Conservation (phyloP, 352 stramenopile species). For the Phytopythium cucurbitacearum region DNA sequence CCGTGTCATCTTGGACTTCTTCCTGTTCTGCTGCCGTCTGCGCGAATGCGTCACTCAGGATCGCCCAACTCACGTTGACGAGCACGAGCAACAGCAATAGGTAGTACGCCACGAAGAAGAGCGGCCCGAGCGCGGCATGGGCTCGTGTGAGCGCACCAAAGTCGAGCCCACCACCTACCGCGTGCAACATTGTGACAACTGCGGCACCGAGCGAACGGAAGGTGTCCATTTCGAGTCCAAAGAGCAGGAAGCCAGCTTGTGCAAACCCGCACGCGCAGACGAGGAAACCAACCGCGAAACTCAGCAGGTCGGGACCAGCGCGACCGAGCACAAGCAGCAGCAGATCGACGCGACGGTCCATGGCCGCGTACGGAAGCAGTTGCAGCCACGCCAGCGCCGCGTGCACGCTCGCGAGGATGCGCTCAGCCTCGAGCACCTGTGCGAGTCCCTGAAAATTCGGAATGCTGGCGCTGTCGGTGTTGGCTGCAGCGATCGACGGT, state of each 20-base stretch:
- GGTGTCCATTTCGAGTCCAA: constrained; percentile 40
- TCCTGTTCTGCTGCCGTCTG: constrained; percentile 66
- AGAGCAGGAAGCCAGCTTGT: constrained; percentile 61
- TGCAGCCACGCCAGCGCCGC: constrained; percentile 57
- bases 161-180: constrained; percentile 51
- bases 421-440: constrained; percentile 31
- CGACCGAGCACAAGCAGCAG: constrained; percentile 46
- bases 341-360: constrained; percentile 56
- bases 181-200: constrained; percentile 57
- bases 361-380: constrained; percentile 67
- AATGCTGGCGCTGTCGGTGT: constrained; percentile 19
- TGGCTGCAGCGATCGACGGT: constrained; percentile 18
- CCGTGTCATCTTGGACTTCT: constrained; percentile 38
- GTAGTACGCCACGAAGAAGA: constrained; percentile 76
- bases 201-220: constrained; percentile 51
- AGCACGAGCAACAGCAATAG: constrained; percentile 61
- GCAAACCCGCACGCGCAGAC: constrained; percentile 58
- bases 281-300: constrained; percentile 57
- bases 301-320: constrained; percentile 46
- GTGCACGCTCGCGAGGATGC: constrained; percentile 38
- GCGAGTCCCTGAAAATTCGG: constrained; percentile 37
- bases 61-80: constrained; percentile 72
- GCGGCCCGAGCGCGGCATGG: constrained; percentile 41
- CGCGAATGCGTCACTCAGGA: constrained; percentile 73
- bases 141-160: constrained; percentile 39